phyloP scores from a whole-genome alignment of 768 basidiomycete genomes.

The Hygrocybe punicea region DNA sequence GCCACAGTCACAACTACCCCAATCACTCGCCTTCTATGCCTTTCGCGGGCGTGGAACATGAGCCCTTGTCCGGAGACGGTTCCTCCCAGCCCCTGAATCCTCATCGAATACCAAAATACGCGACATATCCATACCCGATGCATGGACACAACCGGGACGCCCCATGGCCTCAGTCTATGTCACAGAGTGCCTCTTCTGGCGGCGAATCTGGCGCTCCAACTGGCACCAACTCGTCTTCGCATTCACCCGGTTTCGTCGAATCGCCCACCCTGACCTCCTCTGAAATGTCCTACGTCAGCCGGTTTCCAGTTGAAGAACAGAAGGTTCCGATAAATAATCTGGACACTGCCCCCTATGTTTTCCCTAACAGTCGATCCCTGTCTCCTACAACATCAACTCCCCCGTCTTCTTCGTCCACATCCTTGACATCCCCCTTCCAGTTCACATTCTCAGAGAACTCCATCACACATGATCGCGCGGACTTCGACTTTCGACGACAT shows the following conservation, averaged over 20 bases:
- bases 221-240: constrained; percentile 42
- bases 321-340: constrained; percentile 51
- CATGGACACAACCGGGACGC: constrained; percentile 36
- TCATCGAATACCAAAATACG: constrained; percentile 52
- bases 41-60: constrained; percentile 27
- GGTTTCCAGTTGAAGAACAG: constrained; percentile 53
- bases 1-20: constrained; percentile 39
- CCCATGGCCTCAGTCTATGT: constrained; percentile 38
- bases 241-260: constrained; percentile 53
- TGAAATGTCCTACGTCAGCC: constrained; percentile 46
- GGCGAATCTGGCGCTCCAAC: constrained; percentile 41
- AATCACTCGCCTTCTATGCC: constrained; percentile 48
- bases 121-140: constrained; percentile 45
- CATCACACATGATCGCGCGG: constrained; percentile 53
- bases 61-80: constrained; percentile 27
- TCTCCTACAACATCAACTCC: constrained; percentile 66
- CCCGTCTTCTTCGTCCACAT: constrained; percentile 57
- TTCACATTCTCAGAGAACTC: constrained; percentile 59
- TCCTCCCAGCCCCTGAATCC: constrained; percentile 27
- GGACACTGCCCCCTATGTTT: constrained; percentile 56
- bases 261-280: constrained; percentile 50
- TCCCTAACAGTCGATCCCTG: constrained; percentile 65
- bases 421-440: constrained; percentile 64
- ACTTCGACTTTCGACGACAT: constrained; percentile 65
- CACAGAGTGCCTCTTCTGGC: constrained; percentile 36